phyloP scores from a whole-genome alignment of 176 grass and related monocot species.

The Saccharum spontaneum region DNA sequence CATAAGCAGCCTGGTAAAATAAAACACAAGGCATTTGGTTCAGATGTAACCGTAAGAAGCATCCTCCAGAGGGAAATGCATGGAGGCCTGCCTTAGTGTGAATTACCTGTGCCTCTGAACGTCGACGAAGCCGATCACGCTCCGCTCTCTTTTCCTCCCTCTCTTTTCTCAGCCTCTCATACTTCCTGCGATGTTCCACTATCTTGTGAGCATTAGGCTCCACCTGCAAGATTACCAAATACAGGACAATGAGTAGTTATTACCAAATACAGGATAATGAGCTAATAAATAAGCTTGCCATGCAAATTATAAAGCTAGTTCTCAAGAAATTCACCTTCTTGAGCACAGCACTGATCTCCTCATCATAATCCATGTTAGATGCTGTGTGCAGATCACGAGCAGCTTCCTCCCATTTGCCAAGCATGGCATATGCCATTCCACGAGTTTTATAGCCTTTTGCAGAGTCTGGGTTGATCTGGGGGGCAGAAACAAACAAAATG shows the following conservation, averaged over 20 bases:
- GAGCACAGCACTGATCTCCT: conserved; percentile 88
- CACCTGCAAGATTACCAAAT: conserved; percentile 51
- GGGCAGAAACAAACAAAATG: conserved; percentile 14
- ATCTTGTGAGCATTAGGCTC: conserved; percentile 98
- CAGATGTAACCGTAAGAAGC: not conserved
- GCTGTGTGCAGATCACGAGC: conserved; percentile 80
- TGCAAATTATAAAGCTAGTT: conserved; percentile 2
- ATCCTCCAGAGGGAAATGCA: not conserved
- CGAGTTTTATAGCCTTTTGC: conserved; percentile 96
- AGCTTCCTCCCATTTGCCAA: conserved; percentile 91
- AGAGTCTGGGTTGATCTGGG: conserved; percentile 93
- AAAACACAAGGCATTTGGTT: conserved; percentile 23
- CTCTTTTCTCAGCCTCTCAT: conserved; percentile 84
- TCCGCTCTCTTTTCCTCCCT: conserved; percentile 80
- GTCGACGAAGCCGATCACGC: conserved; percentile 68
- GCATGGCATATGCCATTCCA: conserved; percentile 85
- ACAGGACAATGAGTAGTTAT: not conserved
- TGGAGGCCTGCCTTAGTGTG: not conserved
- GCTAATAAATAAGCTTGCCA: not conserved
- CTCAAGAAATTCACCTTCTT: conserved; percentile 58
- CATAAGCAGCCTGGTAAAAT: conserved; percentile 79
- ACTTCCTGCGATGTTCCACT: conserved; percentile 87
- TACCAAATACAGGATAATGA: not conserved
- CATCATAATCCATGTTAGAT: conserved; percentile 94
- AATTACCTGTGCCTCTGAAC: conserved; percentile 79